Base-by-base conservation (phyloP, 2,329 filamentous ascomycete species). In the Apiospora malaysiana region DNA sequence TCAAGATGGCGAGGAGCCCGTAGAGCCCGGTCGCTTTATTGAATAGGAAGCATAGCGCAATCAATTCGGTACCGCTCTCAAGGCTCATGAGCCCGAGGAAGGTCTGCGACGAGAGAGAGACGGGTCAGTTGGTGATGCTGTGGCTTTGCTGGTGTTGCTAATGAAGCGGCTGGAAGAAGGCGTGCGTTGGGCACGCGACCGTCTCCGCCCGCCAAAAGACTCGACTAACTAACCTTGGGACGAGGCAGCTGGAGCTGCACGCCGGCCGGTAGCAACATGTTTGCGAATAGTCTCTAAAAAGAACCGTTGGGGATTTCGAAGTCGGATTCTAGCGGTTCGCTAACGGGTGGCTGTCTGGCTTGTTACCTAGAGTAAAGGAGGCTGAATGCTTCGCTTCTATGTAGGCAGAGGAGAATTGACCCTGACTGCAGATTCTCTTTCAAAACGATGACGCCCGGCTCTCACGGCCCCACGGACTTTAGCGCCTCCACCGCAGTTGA, bases 1-100 rank as follows among this genome's bases (percentile, higher is more conserved):
- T 97, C 74, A 97, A 86, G 75, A 97, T 89, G 71, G 95, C 94
- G 75, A 98, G 91, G 59, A 98, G 87, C 74, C 95, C 95, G 82
- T 97, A 98, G 75, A 97, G 86, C 71, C 94, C 95, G 68, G 94
- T 95, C 75, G 95, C 89, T 82, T 97, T 97, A 87, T 98, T 98
- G 84, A 98, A 91, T 70, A 97, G 87, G 74, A 97, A 89, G 14
- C 93, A 91, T 73, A 96, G 87, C 5, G 93, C 91, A 77, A 97
- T 94, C 77, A 98, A 88, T 76, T 96, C 94, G 66, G 93, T 92
- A 75, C 94, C 95, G 45, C 93, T 95, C 77, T 94, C 93, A 70
- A 98, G 90, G 79, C 93, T 93, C 85, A 97, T 92, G 78, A 94
- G 85, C 79, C 93, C 94, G 75, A 97, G 89, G 81, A 97, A 95